Evolutionary conservation across 164 flowering plant species (phyloP).

Genomic region (Kingdonia uniflora): DNA sequence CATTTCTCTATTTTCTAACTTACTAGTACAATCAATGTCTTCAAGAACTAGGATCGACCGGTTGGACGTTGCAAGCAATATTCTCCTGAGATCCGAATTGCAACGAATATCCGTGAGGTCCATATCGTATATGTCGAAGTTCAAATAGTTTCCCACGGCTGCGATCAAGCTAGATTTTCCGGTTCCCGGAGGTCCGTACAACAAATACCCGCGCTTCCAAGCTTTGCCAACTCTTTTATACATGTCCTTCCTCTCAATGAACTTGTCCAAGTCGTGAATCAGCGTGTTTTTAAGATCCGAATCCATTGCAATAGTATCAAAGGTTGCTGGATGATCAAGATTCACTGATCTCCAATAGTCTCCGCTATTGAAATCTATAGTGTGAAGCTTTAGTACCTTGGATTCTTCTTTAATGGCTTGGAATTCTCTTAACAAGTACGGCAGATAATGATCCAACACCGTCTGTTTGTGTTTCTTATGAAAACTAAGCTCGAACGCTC

Average conservation of each 20-base stretch:
- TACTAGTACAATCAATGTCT: too few relatives aligned
- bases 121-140: slow-evolving; percentile 51
- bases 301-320: slow-evolving; percentile 65
- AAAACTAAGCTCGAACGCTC: slow-evolving; percentile 26
- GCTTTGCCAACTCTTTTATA: slow-evolving; percentile 56
- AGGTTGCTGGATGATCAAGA: slow-evolving; percentile 48
- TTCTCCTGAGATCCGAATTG: slow-evolving; percentile 40
- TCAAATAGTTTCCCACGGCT: slow-evolving; percentile 62
- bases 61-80: slow-evolving; percentile 32
- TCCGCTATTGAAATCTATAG: slow-evolving; percentile 9
- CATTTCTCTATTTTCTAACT: slow-evolving; percentile 9
- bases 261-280: slow-evolving; percentile 45
- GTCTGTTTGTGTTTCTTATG: slow-evolving; percentile 7
- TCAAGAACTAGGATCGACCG: slow-evolving; percentile 51
- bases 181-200: too few relatives aligned
- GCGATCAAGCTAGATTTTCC: slow-evolving; percentile 75
- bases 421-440: slow-evolving; percentile 10
- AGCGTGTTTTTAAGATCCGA: slow-evolving; percentile 25
- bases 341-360: slow-evolving; percentile 12
- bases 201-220: too few relatives aligned
- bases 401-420: slow-evolving; percentile 5
- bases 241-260: slow-evolving; percentile 33
- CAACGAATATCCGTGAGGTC: slow-evolving; percentile 37
- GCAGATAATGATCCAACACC: slow-evolving; percentile 15
- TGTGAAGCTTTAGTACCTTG: slow-evolving; percentile 18